These are phyloP conservation scores for Exophiala sp. DNA, from an alignment of 2,329 filamentous ascomycete genomes.

Conservation along the genomic window DNA sequence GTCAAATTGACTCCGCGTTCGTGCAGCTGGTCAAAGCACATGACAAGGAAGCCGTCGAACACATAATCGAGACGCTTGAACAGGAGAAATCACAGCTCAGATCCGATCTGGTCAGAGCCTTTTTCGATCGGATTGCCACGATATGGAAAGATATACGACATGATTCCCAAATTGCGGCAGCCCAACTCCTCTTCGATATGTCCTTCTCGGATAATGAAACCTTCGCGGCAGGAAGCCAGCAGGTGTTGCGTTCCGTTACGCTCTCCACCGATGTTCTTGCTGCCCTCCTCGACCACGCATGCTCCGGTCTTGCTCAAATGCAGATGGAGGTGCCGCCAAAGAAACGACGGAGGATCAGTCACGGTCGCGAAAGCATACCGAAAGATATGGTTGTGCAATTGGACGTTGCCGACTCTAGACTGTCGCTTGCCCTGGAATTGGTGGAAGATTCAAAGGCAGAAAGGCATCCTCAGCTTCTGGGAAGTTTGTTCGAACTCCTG, in stretches of 20 bases:
- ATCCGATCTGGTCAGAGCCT: slow-evolving; percentile 54
- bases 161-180: slow-evolving; percentile 35
- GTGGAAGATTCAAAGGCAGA: slow-evolving; percentile 74
- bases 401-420: slow-evolving; percentile 13
- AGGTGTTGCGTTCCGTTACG: slow-evolving; percentile 19
- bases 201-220: slow-evolving; percentile 33
- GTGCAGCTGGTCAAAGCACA: slow-evolving; percentile 50
- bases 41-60: slow-evolving; percentile 52
- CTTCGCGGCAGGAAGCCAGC: slow-evolving; percentile 23
- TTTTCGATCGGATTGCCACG: slow-evolving; percentile 62
- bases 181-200: slow-evolving; percentile 40
- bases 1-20: slow-evolving; percentile 49
- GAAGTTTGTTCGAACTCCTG: slow-evolving; percentile 75
- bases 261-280: slow-evolving; percentile 47
- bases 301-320: slow-evolving; percentile 60
- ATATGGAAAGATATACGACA: slow-evolving; percentile 57
- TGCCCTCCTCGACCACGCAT: slow-evolving; percentile 66
- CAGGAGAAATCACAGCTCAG: slow-evolving; percentile 39
- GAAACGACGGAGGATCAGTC: slow-evolving; percentile 74
- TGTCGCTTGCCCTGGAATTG: slow-evolving; percentile 78
- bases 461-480: slow-evolving; percentile 67
- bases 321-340: slow-evolving; percentile 65
- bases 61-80: slow-evolving; percentile 48
- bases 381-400: slow-evolving; percentile 33
- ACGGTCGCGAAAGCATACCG: slow-evolving; percentile 49